Conservation (phyloP, 345 rosid genomes). For the Clarkia xantiana region DNA sequence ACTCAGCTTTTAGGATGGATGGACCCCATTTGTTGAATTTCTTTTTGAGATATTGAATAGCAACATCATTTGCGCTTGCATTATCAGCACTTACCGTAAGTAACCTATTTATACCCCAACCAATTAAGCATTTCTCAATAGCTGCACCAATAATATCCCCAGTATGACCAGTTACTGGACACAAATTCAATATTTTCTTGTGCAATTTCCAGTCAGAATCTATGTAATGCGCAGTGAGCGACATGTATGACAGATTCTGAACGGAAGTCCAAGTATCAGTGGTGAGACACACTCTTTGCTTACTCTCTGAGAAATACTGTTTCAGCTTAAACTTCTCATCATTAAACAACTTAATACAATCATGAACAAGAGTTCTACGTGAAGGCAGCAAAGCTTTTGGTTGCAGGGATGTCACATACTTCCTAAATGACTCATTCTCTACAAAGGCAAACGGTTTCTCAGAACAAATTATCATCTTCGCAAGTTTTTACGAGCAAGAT, state of each 20-base stretch:
- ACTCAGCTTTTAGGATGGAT: not conserved
- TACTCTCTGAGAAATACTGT: not conserved
- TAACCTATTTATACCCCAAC: not conserved
- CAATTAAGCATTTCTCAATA: no score
- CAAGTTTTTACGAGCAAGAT: not conserved
- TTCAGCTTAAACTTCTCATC: not conserved
- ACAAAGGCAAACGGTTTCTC: not conserved
- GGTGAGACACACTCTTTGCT: not conserved
- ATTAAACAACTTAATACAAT: not conserved
- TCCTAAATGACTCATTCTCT: not conserved
- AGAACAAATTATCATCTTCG: not conserved
- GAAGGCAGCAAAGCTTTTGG: not conserved
- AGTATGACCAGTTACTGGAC: not conserved
- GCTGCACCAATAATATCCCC: not conserved
- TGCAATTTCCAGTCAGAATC: not conserved
- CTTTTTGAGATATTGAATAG: not conserved
- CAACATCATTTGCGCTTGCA: not conserved
- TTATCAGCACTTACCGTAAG: not conserved
- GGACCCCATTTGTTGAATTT: not conserved
- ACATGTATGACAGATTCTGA: not conserved
- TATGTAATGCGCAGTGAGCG: not conserved
- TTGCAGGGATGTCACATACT: not conserved
- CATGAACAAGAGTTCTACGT: not conserved
- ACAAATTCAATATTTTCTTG: constrained; percentile 1
- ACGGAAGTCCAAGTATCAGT: not conserved